Base-by-base conservation (phyloP, 2,329 filamentous ascomycete genomes). In the Podosphaera aphanis region DNA sequence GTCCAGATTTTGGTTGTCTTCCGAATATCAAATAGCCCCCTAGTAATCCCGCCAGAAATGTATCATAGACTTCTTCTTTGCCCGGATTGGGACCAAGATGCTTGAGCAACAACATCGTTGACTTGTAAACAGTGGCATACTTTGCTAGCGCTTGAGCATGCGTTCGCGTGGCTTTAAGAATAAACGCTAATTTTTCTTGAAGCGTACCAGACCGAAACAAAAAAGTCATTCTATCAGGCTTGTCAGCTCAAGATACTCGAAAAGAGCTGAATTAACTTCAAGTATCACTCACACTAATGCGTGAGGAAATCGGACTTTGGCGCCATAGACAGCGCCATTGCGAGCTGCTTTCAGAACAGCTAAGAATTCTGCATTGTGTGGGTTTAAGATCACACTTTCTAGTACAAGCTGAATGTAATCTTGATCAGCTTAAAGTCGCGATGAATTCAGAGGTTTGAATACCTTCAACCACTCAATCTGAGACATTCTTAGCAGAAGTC, bases 291-390 rank as follows among this genome's bases (percentile, higher is more conserved):
- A 77, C 71, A 98, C 90, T 54, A 98, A 72, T 49, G 90, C 90
- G 66, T 98, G 90, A 52, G 90, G 90, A 66, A 98, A 95, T 52
- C 90, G 86, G 63, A 98, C 84, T 73, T 95, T 95, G 56, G 83
- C 77, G 49, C 90, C 90, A 65, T 98, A 98, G 51, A 98, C 84
- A 53, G 86, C 78, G 62, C 90, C 90, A 75, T 95, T 98, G 64
- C 90, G 84, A 53, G 90, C 81, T 57, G 77, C 84, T 71, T 98
- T 98, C 62, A 93, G 62, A 53, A 98, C 70, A 47, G 83, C 75
- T 50, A 98, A 73, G 47, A 85, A 61, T 56, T 90, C 83, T 57
- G 90, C 83, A 64, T 93, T 83, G 53, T 75, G 71, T 5, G 86
- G 85, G 60, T 95, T 77, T 50, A 90, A 73, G 53, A 86, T 68